These are phyloP conservation scores for Diaporthe sp. DNA, from an alignment of 2,329 filamentous ascomycete genomes.

Conservation along the genomic window DNA sequence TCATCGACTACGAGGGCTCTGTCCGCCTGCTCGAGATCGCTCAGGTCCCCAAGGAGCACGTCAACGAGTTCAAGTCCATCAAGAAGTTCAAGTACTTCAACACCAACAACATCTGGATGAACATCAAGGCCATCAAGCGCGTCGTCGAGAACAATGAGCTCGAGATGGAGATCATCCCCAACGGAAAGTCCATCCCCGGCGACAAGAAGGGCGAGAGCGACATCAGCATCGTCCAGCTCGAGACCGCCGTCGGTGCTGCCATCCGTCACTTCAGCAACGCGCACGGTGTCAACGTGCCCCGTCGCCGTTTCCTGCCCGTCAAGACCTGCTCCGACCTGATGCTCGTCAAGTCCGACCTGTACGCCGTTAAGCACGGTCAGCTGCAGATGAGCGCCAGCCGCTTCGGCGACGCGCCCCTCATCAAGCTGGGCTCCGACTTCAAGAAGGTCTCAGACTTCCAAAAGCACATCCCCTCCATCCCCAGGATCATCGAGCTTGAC, in stretches of 20 bases:
- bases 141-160: constrained; percentile 99
- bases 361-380: constrained; percentile 98
- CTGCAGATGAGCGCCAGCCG: constrained; percentile 96
- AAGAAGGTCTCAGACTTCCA: constrained; percentile 99
- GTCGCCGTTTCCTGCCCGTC: constrained; percentile 97
- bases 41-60: constrained; percentile 99
- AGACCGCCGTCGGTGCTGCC: constrained; percentile 97
- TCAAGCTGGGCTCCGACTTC: constrained; percentile 99
- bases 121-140: constrained; percentile 96
- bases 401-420: constrained; percentile 95
- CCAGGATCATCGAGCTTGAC: constrained; percentile 91
- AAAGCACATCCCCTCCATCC: constrained; percentile 87
- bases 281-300: constrained; percentile 98
- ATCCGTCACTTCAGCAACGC: constrained; percentile 99
- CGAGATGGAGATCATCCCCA: constrained; percentile 99
- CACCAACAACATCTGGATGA: constrained; percentile 99
- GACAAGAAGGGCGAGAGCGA: constrained; percentile 99
- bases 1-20: constrained; percentile 98
- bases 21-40: constrained; percentile 98
- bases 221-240: constrained; percentile 96
- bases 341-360: constrained; percentile 99
- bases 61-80: constrained; percentile 99
- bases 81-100: constrained; percentile 99
- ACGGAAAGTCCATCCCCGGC: constrained; percentile 97
- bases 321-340: constrained; percentile 99